These are phyloP conservation scores for Tulasnella sp. DNA, from an alignment of 768 basidiomycete species.

Conservation along the genomic window DNA sequence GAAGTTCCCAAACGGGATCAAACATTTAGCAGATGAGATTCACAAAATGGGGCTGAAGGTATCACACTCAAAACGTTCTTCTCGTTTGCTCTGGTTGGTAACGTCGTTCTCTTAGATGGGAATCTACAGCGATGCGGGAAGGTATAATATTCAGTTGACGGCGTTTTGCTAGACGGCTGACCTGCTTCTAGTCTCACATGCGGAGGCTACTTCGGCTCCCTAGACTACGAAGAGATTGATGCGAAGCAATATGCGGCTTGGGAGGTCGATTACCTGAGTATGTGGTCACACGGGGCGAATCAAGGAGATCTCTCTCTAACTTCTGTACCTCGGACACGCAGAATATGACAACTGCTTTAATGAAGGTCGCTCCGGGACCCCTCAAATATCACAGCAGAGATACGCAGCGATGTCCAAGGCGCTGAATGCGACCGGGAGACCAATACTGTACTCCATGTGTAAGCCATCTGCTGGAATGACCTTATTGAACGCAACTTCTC, in stretches of 20 bases:
- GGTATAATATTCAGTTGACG: constrained; percentile 13
- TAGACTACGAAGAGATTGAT: constrained; percentile 38
- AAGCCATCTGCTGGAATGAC: constrained; percentile 28
- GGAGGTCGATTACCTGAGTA: constrained; percentile 35
- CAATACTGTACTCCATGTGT: constrained; percentile 42
- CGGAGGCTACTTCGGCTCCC: constrained; percentile 28
- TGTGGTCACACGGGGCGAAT: neutral
- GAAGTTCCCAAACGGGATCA: constrained; percentile 19
- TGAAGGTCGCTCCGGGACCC: constrained; percentile 22
- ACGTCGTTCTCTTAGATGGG: constrained; percentile 22
- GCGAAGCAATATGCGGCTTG: constrained; percentile 39
- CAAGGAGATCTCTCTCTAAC: neutral
- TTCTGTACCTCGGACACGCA: neutral
- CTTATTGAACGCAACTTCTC: neutral
- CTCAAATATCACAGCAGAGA: neutral
- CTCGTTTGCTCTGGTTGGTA: neutral
- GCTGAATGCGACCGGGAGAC: constrained; percentile 32
- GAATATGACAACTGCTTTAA: constrained; percentile 43
- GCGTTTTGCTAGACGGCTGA: neutral
- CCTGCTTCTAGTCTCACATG: constrained; percentile 23
- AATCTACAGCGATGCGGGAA: constrained; percentile 29
- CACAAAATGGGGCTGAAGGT: constrained; percentile 20
- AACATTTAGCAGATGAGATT: constrained; percentile 17
- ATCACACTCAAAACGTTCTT: neutral
- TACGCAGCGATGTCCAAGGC: constrained; percentile 35